phyloP scores from a whole-genome alignment of 75 land plant genomes.

The Cunninghamia lanceolata region DNA sequence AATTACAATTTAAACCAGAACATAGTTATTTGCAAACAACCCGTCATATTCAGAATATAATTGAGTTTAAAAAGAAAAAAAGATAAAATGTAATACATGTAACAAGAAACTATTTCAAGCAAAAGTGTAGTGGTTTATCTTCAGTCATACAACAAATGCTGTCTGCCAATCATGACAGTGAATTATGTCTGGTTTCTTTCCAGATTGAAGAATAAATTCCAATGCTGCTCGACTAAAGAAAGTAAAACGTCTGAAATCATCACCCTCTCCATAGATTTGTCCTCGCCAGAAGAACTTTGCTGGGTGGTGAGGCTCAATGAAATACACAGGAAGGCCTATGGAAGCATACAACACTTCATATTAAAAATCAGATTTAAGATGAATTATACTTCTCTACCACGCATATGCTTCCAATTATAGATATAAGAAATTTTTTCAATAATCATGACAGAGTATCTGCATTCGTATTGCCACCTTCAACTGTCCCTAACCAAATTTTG shows the following conservation, averaged over 20 bases:
- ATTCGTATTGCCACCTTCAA: slow-evolving; percentile 63
- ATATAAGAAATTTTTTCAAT: not conserved
- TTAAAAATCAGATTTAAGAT: slow-evolving; percentile 4
- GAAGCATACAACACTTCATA: not conserved
- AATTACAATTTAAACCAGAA: not conserved
- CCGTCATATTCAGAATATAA: not conserved
- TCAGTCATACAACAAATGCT: slow-evolving; percentile 75
- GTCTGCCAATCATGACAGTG: slow-evolving; percentile 99
- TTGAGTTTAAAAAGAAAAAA: not conserved
- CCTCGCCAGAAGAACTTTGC: slow-evolving; percentile 87
- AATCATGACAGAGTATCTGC: not conserved
- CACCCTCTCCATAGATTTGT: slow-evolving; percentile 81
- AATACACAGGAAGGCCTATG: slow-evolving; percentile 92
- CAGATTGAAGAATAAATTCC: slow-evolving; percentile 78
- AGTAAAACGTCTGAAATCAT: slow-evolving; percentile 91
- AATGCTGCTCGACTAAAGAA: slow-evolving; percentile 92
- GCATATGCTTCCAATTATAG: not conserved
- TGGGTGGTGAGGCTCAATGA: slow-evolving; percentile 94
- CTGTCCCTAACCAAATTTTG: slow-evolving; percentile 88
- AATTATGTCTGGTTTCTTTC: slow-evolving; percentile 93
- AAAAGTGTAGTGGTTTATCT: not conserved
- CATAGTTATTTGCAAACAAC: not conserved
- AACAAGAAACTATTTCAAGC: not conserved
- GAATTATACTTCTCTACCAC: not conserved
- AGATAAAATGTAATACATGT: not conserved